A percentile compares a stretch with the other conserved stretches of the same genome.
Conservation (phyloP, 331 rosid genomes). For the Quercus phellos region DNA sequence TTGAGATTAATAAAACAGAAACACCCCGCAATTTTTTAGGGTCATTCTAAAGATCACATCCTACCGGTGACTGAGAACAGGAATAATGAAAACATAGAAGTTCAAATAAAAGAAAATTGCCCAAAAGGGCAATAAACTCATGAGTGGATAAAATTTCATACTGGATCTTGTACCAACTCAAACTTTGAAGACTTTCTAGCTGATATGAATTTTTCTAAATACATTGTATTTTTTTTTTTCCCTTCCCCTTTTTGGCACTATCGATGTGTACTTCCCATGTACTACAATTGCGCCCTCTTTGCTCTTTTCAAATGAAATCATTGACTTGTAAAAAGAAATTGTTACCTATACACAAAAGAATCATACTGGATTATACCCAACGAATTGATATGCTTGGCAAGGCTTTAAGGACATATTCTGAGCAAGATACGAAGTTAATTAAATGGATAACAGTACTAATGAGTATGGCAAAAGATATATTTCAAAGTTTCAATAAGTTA, state of each 20-base stretch:
- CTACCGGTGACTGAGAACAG: not conserved
- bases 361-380: not conserved
- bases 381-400: not conserved
- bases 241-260: too few species aligned
- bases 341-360: too few species aligned
- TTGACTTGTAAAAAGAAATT: too few species aligned
- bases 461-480: not conserved
- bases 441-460: not conserved
- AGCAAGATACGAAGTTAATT: not conserved
- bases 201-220: too few species aligned
- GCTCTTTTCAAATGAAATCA: too few species aligned
- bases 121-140: not conserved
- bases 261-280: too few species aligned
- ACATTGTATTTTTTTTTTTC: too few species aligned
- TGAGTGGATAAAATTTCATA: not conserved
- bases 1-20: not conserved
- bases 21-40: not conserved
- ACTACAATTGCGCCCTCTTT: too few species aligned
- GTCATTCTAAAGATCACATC: not conserved
- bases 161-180: too few species aligned
- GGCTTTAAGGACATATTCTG: not conserved
- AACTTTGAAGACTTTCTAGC: too few species aligned
- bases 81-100: not conserved
- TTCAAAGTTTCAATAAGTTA: not conserved
- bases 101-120: not conserved